phyloP scores from a whole-genome alignment of 177 flowering plant genomes.

The Telopea speciosissima region DNA sequence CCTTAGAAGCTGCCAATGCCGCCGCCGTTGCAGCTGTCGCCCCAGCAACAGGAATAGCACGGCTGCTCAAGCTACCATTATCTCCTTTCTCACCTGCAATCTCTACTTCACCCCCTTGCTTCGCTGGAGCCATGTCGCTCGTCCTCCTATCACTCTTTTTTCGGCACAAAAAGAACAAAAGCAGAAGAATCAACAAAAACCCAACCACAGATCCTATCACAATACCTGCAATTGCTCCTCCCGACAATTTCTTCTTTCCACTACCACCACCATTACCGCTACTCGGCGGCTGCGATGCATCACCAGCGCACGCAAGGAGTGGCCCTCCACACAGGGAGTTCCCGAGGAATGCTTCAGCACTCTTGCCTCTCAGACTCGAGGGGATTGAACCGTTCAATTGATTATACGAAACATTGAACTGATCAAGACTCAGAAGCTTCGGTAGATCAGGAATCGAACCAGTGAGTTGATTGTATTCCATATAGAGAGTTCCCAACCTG shows the following conservation, averaged over 20 bases:
- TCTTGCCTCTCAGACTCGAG: constrained; percentile 19
- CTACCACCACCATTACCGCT: not conserved
- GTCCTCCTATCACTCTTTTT: constrained; percentile 32
- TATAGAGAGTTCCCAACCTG: constrained; percentile 44
- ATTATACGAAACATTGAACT: constrained; percentile 44
- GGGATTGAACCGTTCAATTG: constrained; percentile 64
- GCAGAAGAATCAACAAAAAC: constrained; percentile 11
- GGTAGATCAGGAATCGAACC: constrained; percentile 62
- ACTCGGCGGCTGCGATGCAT: not conserved
- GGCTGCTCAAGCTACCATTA: constrained; percentile 5
- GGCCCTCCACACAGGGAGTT: constrained; percentile 74
- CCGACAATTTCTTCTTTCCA: constrained; percentile 36
- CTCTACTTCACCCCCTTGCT: constrained; percentile 25
- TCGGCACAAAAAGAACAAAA: constrained; percentile 43
- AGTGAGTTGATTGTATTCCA: constrained; percentile 46
- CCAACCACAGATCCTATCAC: not conserved
- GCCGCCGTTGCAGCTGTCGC: constrained; percentile 18
- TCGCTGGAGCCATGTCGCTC: constrained; percentile 23
- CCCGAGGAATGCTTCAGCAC: constrained; percentile 41
- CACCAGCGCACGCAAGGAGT: constrained; percentile 33
- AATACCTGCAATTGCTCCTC: constrained; percentile 25
- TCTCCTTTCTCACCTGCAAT: constrained; percentile 22
- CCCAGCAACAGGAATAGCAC: not conserved
- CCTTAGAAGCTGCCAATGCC: constrained; percentile 9
- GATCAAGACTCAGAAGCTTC: constrained; percentile 24